A percentile compares a stretch with the other conserved stretches of the same genome.
Conservation (phyloP, 192 early-diverging fungal genomes). For the Rhizoclosmatium sp. region DNA sequence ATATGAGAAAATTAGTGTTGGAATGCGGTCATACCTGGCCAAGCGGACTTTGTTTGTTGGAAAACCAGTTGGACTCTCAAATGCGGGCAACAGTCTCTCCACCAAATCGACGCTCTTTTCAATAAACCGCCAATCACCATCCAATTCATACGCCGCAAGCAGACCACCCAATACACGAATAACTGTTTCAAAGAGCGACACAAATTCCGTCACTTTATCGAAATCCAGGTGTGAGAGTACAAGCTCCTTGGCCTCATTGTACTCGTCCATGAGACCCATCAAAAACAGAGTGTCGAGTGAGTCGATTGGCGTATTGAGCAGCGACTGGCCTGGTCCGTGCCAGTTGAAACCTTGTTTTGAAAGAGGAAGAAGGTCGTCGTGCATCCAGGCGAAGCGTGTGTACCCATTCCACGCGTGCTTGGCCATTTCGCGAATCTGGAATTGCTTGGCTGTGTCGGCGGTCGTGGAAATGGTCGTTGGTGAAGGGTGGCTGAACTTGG, state of each 20-base stretch:
- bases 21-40: constrained; percentile 29
- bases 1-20: neutral
- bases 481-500: too few relatives aligned
- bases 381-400: constrained; percentile 76
- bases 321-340: constrained; percentile 45
- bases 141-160: constrained; percentile 85
- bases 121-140: constrained; percentile 73
- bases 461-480: too few relatives aligned
- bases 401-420: constrained; percentile 73
- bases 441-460: too few relatives aligned
- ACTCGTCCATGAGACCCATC: constrained; percentile 85
- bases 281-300: constrained; percentile 87
- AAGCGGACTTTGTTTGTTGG: constrained; percentile 79
- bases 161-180: constrained; percentile 86
- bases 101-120: constrained; percentile 81
- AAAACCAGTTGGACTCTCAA: constrained; percentile 80
- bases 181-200: constrained; percentile 84
- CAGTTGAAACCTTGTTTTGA: constrained; percentile 43
- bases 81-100: constrained; percentile 82
- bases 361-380: constrained; percentile 65
- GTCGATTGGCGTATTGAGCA: constrained; percentile 80
- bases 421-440: neutral
- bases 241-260: constrained; percentile 72
- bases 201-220: constrained; percentile 35
- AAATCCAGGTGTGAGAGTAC: constrained; percentile 64